These are phyloP conservation scores for Boletus bicolor DNA, from an alignment of 768 basidiomycete species.

Conservation along the genomic window DNA sequence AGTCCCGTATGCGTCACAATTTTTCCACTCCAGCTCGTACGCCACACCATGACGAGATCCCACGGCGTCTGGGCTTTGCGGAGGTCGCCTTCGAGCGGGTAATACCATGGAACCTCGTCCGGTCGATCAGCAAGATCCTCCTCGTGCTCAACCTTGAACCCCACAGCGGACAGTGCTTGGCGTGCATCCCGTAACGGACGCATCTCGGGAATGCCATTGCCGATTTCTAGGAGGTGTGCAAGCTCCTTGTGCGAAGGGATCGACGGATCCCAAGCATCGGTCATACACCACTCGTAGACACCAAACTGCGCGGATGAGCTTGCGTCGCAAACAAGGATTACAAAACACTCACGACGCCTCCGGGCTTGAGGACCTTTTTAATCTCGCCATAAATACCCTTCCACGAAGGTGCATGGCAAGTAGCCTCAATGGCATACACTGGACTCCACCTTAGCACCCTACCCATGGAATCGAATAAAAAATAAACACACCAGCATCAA, in stretches of 20 bases:
- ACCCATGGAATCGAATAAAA: not conserved
- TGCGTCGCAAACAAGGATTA: not conserved
- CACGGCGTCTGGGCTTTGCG: conserved; percentile 89
- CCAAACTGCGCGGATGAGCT: conserved; percentile 62
- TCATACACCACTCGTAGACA: conserved; percentile 99
- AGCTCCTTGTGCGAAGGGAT: conserved; percentile 85
- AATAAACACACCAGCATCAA: conserved; percentile 79
- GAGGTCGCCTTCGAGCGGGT: conserved; percentile 93
- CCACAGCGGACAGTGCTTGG: conserved; percentile 76
- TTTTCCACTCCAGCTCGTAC: conserved; percentile 86
- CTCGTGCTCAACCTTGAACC: conserved; percentile 84
- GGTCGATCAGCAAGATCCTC: conserved; percentile 90
- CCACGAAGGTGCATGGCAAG: conserved; percentile 92
- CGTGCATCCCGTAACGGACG: conserved; percentile 68
- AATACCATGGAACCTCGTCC: conserved; percentile 87
- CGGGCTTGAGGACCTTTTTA: conserved; percentile 90
- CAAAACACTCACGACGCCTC: conserved; percentile 73
- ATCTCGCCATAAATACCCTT: conserved; percentile 96
- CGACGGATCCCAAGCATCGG: conserved; percentile 85
- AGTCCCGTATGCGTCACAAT: conserved; percentile 80
- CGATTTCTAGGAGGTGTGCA: conserved; percentile 88
- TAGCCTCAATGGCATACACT: conserved; percentile 98
- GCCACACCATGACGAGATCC: conserved; percentile 87
- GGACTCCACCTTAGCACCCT: conserved; percentile 5
- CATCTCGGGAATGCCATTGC: conserved; percentile 98